These are phyloP conservation scores for Strobilomyces echinocephalus DNA, from an alignment of 768 basidiomycete genomes.

Conservation along the genomic window DNA sequence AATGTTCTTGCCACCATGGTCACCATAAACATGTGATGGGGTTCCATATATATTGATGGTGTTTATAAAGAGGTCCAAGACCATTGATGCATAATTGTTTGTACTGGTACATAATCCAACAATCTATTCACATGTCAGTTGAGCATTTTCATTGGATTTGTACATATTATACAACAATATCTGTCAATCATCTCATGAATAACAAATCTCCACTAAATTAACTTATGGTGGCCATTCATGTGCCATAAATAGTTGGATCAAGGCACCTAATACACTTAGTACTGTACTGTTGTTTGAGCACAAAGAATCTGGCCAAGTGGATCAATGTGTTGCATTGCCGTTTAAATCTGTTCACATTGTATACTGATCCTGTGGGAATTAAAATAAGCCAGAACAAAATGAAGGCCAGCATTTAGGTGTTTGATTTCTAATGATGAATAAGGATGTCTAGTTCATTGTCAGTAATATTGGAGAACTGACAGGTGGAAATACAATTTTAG, in stretches of 20 bases:
- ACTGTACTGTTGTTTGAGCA: not conserved
- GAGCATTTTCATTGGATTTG: not conserved
- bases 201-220: slow-evolving; percentile 23
- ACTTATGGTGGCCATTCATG: slow-evolving; percentile 23
- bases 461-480: not conserved
- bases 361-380: slow-evolving; percentile 9
- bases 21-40: slow-evolving; percentile 25
- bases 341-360: slow-evolving; percentile 9
- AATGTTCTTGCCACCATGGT: slow-evolving; percentile 29
- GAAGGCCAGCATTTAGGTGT: slow-evolving; percentile 14
- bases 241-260: slow-evolving; percentile 23
- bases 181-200: slow-evolving; percentile 29
- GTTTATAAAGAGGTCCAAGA: slow-evolving; percentile 20
- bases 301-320: not conserved
- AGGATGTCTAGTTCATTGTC: not conserved
- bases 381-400: slow-evolving; percentile 16
- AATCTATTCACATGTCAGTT: slow-evolving; percentile 5
- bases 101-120: slow-evolving; percentile 18
- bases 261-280: slow-evolving; percentile 2
- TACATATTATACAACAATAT: slow-evolving; percentile 25
- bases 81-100: slow-evolving; percentile 25
- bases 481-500: not conserved
- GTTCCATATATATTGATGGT: slow-evolving; percentile 11
- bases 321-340: slow-evolving; percentile 8
- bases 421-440: slow-evolving; percentile 6